These are phyloP conservation scores for Naganishia sp. DNA, from an alignment of 1,284 basidiomycete genomes.

Conservation along the genomic window DNA sequence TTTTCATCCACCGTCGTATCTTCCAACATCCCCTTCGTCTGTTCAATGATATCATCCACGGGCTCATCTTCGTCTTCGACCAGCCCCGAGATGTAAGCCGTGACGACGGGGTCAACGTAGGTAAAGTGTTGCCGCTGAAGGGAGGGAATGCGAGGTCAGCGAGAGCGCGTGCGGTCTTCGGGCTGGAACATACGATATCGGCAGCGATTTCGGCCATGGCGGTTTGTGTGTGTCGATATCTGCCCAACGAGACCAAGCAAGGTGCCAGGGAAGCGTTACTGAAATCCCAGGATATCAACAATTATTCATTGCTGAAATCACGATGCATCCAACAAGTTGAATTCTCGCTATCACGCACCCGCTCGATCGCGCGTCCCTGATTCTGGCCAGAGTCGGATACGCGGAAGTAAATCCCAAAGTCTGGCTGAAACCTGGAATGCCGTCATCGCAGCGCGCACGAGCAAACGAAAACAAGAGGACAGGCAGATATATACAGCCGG, in stretches of 20 bases:
- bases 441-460: too few species aligned
- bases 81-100: constrained; percentile 88
- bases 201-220: constrained; percentile 39
- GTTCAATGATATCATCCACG: constrained; percentile 74
- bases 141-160: not conserved
- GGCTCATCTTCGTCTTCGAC: constrained; percentile 91
- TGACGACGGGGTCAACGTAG: constrained; percentile 87
- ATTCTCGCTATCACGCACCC: too few species aligned
- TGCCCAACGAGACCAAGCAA: not conserved
- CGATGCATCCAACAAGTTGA: too few species aligned
- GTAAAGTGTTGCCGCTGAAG: constrained; percentile 67
- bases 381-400: constrained; percentile 7
- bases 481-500: not conserved
- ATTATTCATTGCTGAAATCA: too few species aligned
- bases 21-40: constrained; percentile 73
- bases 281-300: too few species aligned
- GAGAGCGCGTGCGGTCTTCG: too few species aligned
- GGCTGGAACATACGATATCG: constrained; percentile 37
- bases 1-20: constrained; percentile 46
- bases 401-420: not conserved
- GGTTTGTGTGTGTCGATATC: not conserved
- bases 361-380: not conserved
- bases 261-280: not conserved
- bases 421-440: constrained; percentile 7
- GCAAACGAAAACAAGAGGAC: not conserved